phyloP scores from a whole-genome alignment of 441 rosid genomes.

The Croton setiger region DNA sequence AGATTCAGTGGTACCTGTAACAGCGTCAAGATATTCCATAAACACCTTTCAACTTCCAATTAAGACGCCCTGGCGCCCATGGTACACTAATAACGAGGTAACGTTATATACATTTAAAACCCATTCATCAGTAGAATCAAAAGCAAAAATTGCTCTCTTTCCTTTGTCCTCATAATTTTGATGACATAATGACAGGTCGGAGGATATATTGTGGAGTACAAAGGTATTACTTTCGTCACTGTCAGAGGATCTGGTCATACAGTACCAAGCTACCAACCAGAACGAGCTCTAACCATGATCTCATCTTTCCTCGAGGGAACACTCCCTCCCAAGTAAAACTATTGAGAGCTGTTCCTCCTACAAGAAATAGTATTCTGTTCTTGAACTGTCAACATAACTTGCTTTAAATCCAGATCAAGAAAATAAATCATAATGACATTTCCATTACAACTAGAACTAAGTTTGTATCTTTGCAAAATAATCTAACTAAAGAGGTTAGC shows the following conservation, averaged over 20 bases:
- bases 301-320: conserved; percentile 31
- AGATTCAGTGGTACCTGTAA: conserved; percentile 29
- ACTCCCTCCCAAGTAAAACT: neutral
- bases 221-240: conserved; percentile 34
- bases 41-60: conserved; percentile 22
- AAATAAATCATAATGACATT: neutral
- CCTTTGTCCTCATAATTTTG: neutral
- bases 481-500: neutral
- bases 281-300: conserved; percentile 37
- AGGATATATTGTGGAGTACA: conserved; percentile 43
- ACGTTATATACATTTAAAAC: neutral
- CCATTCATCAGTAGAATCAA: neutral
- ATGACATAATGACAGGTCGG: conserved; percentile 33
- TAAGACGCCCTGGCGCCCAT: conserved; percentile 25
- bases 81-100: conserved; percentile 31
- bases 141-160: neutral
- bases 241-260: conserved; percentile 46
- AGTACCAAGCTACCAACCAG: conserved; percentile 47
- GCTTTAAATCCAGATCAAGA: neutral
- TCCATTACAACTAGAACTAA: neutral
- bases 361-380: neutral
- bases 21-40: conserved; percentile 27
- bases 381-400: neutral
- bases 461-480: neutral
- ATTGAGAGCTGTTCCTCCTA: neutral